Evolutionary conservation across 768 basidiomycete genomes (phyloP), one percentile per base, ranked within the genome.

Genomic region (Suillus occidentalis): DNA sequence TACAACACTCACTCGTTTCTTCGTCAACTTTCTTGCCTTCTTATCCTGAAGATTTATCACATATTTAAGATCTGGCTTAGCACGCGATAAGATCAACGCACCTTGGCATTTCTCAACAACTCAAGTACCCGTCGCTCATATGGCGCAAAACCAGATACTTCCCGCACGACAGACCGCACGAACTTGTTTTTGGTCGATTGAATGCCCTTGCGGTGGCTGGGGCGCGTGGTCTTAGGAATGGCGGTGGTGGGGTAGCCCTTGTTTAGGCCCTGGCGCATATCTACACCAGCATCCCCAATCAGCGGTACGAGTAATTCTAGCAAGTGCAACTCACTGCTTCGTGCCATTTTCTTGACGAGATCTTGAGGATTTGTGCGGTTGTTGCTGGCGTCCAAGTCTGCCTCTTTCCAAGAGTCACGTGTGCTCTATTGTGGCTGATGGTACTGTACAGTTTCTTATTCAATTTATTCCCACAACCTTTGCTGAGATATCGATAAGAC

Each of bases 91-190:
- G 36, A 31, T 59, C 47, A 43, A 77, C 89, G 70, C 76, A 92
- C 92, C 85, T 97, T 97, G 68, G 94, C 95, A 87, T 97, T 98
- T 81, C 96, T 89, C 84, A 97, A 80, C 87, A 99, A 78, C 81
- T 99, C 97, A 91, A 99, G 88, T 63, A 99, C 95, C 72, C 97
- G 89, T 75, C 95, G 87, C 87, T 99, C 97, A 79, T 99, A 99
- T 42, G 97, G 90, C 42, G 95, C 92, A 83, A 97, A 98, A 67
- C 97, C 97, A 72, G 89, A 94, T 77, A 99, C 97, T 86, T 99
- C 97, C 71, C 97, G 88, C 74, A 99, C 85, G 67, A 99, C 86
- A 69, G 89, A 91, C 77, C 93, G 91, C 76, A 98, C 95, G 73
- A 99, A 95, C 73, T 91, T 90, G 76, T 91, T 95, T 84, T 94